Conservation (phyloP, 768 basidiomycete genomes). For the Suillus subluteus region DNA sequence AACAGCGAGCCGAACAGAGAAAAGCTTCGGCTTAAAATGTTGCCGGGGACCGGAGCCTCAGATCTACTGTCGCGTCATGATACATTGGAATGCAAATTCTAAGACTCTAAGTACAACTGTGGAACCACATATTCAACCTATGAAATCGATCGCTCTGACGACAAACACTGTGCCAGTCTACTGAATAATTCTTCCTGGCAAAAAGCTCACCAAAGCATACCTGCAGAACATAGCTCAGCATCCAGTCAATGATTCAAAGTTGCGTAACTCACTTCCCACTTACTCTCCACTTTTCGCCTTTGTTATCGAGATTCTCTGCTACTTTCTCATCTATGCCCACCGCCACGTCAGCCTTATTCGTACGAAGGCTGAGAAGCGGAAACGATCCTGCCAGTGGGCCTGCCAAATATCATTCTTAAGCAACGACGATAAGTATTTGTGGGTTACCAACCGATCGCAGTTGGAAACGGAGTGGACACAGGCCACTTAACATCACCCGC, state of each 20-base stretch:
- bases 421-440: not conserved
- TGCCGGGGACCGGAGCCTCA: not conserved
- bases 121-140: no score
- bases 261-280: constrained; percentile 65
- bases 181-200: constrained; percentile 17
- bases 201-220: constrained; percentile 37
- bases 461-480: constrained; percentile 70
- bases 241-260: not conserved
- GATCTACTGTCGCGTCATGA: not conserved
- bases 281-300: constrained; percentile 74
- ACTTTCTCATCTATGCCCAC: constrained; percentile 75
- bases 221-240: constrained; percentile 19
- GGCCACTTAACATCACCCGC: constrained; percentile 92
- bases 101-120: not conserved
- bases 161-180: not conserved
- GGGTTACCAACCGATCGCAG: constrained; percentile 62
- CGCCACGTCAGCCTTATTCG: constrained; percentile 94
- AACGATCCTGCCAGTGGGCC: constrained; percentile 82
- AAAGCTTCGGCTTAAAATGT: not conserved
- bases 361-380: constrained; percentile 83
- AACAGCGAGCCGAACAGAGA: not conserved
- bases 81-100: not conserved
- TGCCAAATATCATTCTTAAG: constrained; percentile 24
- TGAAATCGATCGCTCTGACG: not conserved
- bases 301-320: constrained; percentile 67